phyloP scores from a whole-genome alignment of 2,329 filamentous ascomycete species.

The Biscogniauxia sp. region DNA sequence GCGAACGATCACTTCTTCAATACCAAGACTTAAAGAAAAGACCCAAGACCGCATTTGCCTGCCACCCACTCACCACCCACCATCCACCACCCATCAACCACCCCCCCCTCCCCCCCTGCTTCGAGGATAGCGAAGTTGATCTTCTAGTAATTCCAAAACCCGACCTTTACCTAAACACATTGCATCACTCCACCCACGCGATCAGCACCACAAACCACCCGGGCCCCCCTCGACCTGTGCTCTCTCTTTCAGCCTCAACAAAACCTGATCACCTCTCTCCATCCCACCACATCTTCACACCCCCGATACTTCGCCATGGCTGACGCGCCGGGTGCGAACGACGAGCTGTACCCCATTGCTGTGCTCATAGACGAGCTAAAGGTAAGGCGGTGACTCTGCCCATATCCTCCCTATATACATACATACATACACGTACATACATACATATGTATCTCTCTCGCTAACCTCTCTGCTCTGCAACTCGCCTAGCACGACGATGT shows the following conservation, averaged over 20 bases:
- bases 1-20: no score
- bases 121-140: neutral
- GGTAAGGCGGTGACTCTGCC: constrained; percentile 52
- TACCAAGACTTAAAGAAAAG: neutral
- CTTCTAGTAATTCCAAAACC: constrained; percentile 16
- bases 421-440: no score
- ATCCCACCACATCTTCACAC: constrained; percentile 3
- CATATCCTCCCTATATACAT: neutral
- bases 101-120: no score
- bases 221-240: constrained; percentile 2
- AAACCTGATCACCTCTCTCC: constrained; percentile 11
- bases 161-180: constrained; percentile 23
- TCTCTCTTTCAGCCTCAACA: constrained; percentile 5
- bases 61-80: no score
- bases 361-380: constrained; percentile 99
- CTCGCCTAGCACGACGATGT: constrained; percentile 90
- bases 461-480: constrained; percentile 15
- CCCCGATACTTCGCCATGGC: constrained; percentile 65
- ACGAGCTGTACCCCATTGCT: constrained; percentile 99
- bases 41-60: neutral
- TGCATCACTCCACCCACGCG: constrained; percentile 35
- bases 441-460: constrained; percentile 3
- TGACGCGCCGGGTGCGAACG: constrained; percentile 83
- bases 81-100: no score
- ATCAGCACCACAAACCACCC: constrained; percentile 23